These are phyloP conservation scores for Gryganskiella cystojenkinii DNA, from an alignment of 192 early-diverging fungal genomes.

Conservation along the genomic window DNA sequence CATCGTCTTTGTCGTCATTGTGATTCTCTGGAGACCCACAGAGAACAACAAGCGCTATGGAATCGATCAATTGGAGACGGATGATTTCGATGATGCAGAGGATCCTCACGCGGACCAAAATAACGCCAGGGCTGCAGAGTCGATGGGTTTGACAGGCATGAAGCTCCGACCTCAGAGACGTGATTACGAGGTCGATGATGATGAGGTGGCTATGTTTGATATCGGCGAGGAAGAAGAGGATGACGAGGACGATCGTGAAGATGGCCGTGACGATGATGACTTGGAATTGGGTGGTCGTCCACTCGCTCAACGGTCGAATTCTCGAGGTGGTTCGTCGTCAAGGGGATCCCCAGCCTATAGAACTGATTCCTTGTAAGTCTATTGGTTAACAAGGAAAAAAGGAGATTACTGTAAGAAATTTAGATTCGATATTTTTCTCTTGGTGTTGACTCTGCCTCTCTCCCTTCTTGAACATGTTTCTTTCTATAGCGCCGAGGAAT, in stretches of 20 bases:
- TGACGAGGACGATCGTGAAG: conserved; percentile 60
- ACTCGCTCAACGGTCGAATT: conserved; percentile 5
- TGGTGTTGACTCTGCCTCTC: no score
- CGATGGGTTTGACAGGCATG: conserved; percentile 59
- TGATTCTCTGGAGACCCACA: conserved; percentile 93
- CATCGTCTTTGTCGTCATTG: conserved; percentile 79
- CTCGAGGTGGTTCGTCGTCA: conserved; percentile 20
- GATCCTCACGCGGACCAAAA: conserved; percentile 76
- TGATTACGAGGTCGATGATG: conserved; percentile 51
- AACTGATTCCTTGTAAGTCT: conserved; percentile 12
- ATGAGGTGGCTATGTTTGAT: conserved; percentile 66
- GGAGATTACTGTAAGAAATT: neutral
- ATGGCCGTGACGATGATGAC: conserved; percentile 41
- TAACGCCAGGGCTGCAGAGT: conserved; percentile 56
- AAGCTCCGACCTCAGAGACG: conserved; percentile 50
- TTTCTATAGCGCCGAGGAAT: conserved; percentile 27
- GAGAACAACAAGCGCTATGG: conserved; percentile 91
- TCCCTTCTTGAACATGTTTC: no score
- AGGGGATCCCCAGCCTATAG: conserved; percentile 23
- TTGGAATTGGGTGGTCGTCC: conserved; percentile 33
- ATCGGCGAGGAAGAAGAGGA: conserved; percentile 75
- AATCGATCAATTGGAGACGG: conserved; percentile 80
- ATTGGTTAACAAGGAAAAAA: neutral
- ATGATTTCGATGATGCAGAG: conserved; percentile 71
- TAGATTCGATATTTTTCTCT: neutral